phyloP scores from a whole-genome alignment of 768 basidiomycete species.

The Amanita rubescens region DNA sequence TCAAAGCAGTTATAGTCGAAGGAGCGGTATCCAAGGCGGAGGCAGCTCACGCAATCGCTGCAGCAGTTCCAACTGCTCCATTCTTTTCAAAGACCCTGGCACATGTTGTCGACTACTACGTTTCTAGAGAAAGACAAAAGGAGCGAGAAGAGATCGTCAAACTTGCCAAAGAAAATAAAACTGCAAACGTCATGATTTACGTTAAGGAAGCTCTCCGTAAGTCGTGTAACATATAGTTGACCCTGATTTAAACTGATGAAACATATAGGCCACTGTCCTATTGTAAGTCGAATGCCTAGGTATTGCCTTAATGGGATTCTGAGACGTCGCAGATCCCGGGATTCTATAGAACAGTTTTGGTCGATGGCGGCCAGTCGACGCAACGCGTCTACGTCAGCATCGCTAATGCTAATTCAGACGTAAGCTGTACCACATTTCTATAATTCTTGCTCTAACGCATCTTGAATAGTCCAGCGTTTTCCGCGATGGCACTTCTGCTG shows the following conservation, averaged over 20 bases:
- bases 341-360: slow-evolving; percentile 30
- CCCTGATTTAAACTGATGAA: background rate
- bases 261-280: slow-evolving; percentile 24
- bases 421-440: slow-evolving; percentile 16
- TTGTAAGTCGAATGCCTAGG: slow-evolving; percentile 16
- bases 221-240: slow-evolving; percentile 10
- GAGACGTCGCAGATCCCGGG: slow-evolving; percentile 28
- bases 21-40: slow-evolving; percentile 22
- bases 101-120: slow-evolving; percentile 54
- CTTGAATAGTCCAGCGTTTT: background rate
- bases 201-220: slow-evolving; percentile 41
- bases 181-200: slow-evolving; percentile 30
- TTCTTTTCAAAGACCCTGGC: slow-evolving; percentile 50
- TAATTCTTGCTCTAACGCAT: slow-evolving; percentile 12
- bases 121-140: slow-evolving; percentile 29
- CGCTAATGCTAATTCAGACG: slow-evolving; percentile 32
- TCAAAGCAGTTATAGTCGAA: slow-evolving; percentile 4
- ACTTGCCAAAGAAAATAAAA: slow-evolving; percentile 14
- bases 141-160: slow-evolving; percentile 34
- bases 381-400: slow-evolving; percentile 30
- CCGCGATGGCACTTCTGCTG: slow-evolving; percentile 16
- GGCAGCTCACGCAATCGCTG: slow-evolving; percentile 44
- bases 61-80: slow-evolving; percentile 47
- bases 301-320: background rate
- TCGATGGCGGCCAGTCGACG: slow-evolving; percentile 19